A percentile compares a stretch with the other conserved stretches of the same genome.
These are phyloP conservation scores for Saturnispora quitensis DNA, from an alignment of 805 yeast species.

Conservation along the genomic window DNA sequence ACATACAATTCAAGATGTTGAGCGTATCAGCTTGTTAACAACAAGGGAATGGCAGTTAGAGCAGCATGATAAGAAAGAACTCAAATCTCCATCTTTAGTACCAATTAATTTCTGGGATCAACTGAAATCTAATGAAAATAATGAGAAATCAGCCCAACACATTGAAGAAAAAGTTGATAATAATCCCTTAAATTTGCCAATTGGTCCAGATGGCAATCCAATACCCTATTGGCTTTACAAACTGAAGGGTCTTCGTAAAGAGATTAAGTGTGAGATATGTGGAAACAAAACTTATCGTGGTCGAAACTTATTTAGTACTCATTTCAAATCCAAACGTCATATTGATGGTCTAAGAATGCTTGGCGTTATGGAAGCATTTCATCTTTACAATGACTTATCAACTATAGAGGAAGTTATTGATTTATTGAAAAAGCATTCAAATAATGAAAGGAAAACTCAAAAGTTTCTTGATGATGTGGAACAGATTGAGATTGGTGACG, in stretches of 20 bases:
- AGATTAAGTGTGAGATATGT: constrained; percentile 77
- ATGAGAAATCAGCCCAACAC: constrained; percentile 16
- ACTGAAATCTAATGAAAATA: constrained; percentile 15
- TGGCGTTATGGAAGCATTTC: constrained; percentile 48
- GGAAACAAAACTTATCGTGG: constrained; percentile 71
- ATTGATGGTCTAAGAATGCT: constrained; percentile 62
- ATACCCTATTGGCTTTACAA: constrained; percentile 92
- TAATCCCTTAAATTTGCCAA: constrained; percentile 54
- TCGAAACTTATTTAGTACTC: constrained; percentile 58
- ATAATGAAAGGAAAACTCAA: constrained; percentile 17
- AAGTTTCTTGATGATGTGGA: constrained; percentile 44
- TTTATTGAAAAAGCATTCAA: constrained; percentile 33
- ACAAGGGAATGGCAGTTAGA: constrained; percentile 52
- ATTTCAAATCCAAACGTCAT: constrained; percentile 67
- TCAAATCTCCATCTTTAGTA: constrained; percentile 1
- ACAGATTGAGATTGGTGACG: constrained; percentile 88
- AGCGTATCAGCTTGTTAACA: constrained; percentile 59
- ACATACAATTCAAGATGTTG: constrained; percentile 51
- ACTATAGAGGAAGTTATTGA: constrained; percentile 58
- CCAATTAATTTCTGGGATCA: constrained; percentile 1
- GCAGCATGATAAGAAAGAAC: constrained; percentile 34
- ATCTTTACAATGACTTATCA: constrained; percentile 53
- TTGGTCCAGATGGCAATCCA: constrained; percentile 86
- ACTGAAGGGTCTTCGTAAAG: constrained; percentile 71
- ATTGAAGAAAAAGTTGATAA: constrained; percentile 27